Percentiles rank a stretch among this genome's conserved stretches.
Evolutionary conservation across 305 asterid genomes (phyloP).

Genomic region (Ilex paraguariensis): DNA sequence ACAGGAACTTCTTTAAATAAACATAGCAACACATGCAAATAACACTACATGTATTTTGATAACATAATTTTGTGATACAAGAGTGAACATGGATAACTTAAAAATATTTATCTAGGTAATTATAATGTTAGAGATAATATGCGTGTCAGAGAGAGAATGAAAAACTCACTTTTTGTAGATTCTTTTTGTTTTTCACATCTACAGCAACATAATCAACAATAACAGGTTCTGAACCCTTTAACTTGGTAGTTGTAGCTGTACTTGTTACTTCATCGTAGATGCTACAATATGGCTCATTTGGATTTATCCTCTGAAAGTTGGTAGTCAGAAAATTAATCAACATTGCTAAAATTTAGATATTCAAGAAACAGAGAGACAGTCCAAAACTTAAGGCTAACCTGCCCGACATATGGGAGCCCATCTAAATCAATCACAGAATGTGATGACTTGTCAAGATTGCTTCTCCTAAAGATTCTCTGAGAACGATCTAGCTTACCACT

Average conservation of each 20-base stretch:
- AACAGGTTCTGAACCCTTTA: constrained; percentile 72
- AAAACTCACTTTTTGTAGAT: constrained; percentile 64
- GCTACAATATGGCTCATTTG: constrained; percentile 65
- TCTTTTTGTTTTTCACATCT: constrained; percentile 59
- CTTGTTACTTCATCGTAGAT: constrained; percentile 52
- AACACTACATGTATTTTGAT: no score
- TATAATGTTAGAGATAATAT: no score
- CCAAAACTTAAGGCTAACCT: constrained; percentile 35
- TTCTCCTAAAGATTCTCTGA: constrained; percentile 61
- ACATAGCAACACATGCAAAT: no score
- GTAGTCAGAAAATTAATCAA: constrained; percentile 11
- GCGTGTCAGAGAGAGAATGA: background rate
- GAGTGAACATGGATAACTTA: no score
- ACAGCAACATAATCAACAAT: constrained; percentile 81
- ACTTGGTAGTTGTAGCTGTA: constrained; percentile 29
- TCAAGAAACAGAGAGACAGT: background rate
- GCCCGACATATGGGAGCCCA: constrained; percentile 96
- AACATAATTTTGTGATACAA: no score
- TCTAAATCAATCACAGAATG: constrained; percentile 70
- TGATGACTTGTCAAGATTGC: constrained; percentile 54
- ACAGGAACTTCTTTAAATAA: no score
- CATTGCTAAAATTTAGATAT: constrained; percentile 4
- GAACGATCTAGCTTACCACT: constrained; percentile 36
- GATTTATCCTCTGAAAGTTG: constrained; percentile 60
- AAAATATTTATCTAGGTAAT: no score